These are phyloP conservation scores for Benincasa hispida DNA, from an alignment of 306 rosid species.

Conservation along the genomic window DNA sequence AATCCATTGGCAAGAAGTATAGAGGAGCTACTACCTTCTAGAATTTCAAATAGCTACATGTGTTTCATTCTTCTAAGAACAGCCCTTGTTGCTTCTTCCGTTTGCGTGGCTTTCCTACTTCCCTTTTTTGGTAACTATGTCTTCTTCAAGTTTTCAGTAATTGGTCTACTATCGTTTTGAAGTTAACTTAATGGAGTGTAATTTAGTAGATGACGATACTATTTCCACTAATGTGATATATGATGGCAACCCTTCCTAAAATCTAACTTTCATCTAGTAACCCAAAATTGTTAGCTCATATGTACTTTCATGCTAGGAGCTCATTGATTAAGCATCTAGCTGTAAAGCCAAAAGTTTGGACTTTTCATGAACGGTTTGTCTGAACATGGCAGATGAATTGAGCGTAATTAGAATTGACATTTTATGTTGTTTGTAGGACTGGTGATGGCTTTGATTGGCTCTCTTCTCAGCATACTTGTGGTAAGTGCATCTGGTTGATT, in stretches of 20 bases:
- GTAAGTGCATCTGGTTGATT: conserved; percentile 19
- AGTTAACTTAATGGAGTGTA: not conserved
- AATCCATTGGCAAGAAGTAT: conserved; percentile 69
- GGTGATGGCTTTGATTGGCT: conserved; percentile 61
- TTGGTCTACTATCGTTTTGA: not conserved
- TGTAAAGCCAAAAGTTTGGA: not conserved
- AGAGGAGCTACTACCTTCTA: conserved; percentile 59
- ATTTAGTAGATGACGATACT: not conserved
- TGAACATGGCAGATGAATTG: not conserved
- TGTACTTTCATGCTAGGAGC: not conserved
- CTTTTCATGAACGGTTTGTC: not conserved
- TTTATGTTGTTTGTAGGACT: conserved; percentile 33
- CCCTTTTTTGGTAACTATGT: conserved; percentile 62
- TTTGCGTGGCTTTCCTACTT: conserved; percentile 52
- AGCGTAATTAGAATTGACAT: not conserved
- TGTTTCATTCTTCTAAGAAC: conserved; percentile 55
- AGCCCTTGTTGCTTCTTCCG: conserved; percentile 42
- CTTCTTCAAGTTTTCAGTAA: conserved; percentile 5
- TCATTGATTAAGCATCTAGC: not conserved
- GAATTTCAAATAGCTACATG: conserved; percentile 38
- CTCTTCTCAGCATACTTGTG: conserved; percentile 40
- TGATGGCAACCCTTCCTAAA: not conserved
- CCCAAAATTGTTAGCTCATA: not conserved
- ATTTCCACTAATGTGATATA: not conserved
- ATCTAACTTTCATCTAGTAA: not conserved